A percentile compares a stretch with the other conserved stretches of the same genome.
phyloP scores from a whole-genome alignment of 176 grass and related monocot species.

The bread wheat (Triticum aestivum) region DNA sequence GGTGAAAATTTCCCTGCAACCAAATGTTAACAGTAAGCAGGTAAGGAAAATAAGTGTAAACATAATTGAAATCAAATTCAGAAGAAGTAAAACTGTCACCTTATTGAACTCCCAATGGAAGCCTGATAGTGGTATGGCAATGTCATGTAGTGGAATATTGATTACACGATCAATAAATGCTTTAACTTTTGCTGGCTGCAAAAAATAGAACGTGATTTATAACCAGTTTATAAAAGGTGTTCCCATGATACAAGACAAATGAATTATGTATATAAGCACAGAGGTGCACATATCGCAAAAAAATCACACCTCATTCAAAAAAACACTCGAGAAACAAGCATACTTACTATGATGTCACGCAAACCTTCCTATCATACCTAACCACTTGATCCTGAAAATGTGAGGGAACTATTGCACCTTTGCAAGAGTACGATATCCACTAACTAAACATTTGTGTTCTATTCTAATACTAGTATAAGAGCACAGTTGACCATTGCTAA shows the following conservation, averaged over 20 bases:
- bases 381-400: not conserved
- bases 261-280: not conserved
- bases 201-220: slow-evolving; percentile 34
- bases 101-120: slow-evolving; percentile 97
- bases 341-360: not conserved
- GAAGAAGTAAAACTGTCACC: slow-evolving; percentile 41
- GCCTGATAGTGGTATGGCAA: slow-evolving; percentile 92
- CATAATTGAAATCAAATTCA: not conserved
- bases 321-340: slow-evolving; percentile 21
- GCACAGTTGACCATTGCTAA: not conserved
- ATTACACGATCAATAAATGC: slow-evolving; percentile 96
- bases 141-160: slow-evolving; percentile 92
- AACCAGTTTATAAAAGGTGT: slow-evolving; percentile 16
- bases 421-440: not conserved
- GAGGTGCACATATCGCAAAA: not conserved
- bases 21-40: slow-evolving; percentile 28
- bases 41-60: not conserved
- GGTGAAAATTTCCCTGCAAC: slow-evolving; percentile 92
- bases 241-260: not conserved
- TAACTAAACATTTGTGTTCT: not conserved
- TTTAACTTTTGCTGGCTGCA: slow-evolving; percentile 96
- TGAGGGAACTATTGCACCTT: not conserved
- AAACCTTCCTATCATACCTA: slow-evolving; percentile 2
- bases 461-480: not conserved
- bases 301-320: not conserved